A percentile compares a stretch with the other conserved stretches of the same genome.
These are phyloP conservation scores for Paspalum notatum DNA, from an alignment of 176 grass and related monocot genomes.

Conservation along the genomic window DNA sequence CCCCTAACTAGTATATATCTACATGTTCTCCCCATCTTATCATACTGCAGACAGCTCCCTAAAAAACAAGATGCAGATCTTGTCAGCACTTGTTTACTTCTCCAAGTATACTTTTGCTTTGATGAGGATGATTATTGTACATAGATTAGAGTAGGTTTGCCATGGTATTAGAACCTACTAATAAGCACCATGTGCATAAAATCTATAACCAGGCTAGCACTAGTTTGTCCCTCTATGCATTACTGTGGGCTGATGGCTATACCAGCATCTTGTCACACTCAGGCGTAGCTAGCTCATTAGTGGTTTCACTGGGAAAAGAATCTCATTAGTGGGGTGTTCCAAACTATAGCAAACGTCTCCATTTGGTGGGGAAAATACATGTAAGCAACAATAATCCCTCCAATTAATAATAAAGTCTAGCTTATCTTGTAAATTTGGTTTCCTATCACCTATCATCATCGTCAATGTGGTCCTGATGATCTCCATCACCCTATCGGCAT, in stretches of 20 bases:
- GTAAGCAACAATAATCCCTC: conserved; percentile 38
- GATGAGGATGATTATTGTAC: not conserved
- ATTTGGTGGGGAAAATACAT: conserved; percentile 27
- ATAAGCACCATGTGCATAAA: conserved; percentile 35
- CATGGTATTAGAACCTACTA: conserved; percentile 12
- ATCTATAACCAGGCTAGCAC: conserved; percentile 17
- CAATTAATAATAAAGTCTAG: not conserved
- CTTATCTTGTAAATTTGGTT: conserved; percentile 44
- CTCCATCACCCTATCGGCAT: conserved; percentile 41
- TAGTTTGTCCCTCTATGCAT: conserved; percentile 26
- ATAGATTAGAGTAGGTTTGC: conserved; percentile 9
- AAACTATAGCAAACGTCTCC: conserved; percentile 28
- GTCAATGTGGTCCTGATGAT: conserved; percentile 48
- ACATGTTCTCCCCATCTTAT: conserved; percentile 19
- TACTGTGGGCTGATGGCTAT: conserved; percentile 19
- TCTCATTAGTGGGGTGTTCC: conserved; percentile 4
- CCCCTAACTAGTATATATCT: not conserved
- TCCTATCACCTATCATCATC: conserved; percentile 43
- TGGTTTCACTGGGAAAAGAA: not conserved
- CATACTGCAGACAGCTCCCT: conserved; percentile 40
- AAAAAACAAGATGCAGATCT: conserved; percentile 55
- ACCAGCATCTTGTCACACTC: conserved; percentile 30
- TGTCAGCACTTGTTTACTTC: conserved; percentile 18
- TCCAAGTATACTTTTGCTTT: conserved; percentile 26
- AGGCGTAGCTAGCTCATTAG: not conserved